phyloP scores from a whole-genome alignment of 768 basidiomycete species.

The Floccularia luteovirens region DNA sequence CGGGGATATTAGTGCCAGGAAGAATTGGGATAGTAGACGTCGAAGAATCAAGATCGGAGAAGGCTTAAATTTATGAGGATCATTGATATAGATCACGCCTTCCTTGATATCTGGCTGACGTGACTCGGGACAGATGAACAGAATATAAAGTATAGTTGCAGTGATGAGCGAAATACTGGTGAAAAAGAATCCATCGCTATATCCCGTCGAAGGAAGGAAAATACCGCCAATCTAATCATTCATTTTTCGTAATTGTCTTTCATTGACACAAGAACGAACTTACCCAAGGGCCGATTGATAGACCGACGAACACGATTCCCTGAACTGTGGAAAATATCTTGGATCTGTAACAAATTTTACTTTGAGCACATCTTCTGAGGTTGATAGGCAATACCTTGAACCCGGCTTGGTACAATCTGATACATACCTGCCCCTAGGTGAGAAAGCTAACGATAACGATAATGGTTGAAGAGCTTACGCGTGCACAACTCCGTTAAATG shows the following conservation, averaged over 20 bases:
- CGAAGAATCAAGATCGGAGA: slow-evolving; percentile 20
- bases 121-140: slow-evolving; percentile 50
- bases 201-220: slow-evolving; percentile 53
- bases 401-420: slow-evolving; percentile 46
- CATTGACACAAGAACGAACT: slow-evolving; percentile 15
- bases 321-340: slow-evolving; percentile 57
- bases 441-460: slow-evolving; percentile 12
- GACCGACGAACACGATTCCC: slow-evolving; percentile 71
- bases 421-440: slow-evolving; percentile 30
- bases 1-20: slow-evolving; percentile 49
- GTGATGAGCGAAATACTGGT: slow-evolving; percentile 31
- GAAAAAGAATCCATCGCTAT: slow-evolving; percentile 41
- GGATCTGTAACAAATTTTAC: slow-evolving; percentile 21
- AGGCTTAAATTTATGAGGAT: slow-evolving; percentile 18
- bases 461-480: slow-evolving; percentile 46
- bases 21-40: slow-evolving; percentile 17
- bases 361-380: neutral
- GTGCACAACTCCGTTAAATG: slow-evolving; percentile 62
- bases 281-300: slow-evolving; percentile 74
- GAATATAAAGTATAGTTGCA: slow-evolving; percentile 27
- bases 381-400: slow-evolving; percentile 23
- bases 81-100: slow-evolving; percentile 11
- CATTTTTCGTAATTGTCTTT: slow-evolving; percentile 5
- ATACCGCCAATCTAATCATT: slow-evolving; percentile 37
- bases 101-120: slow-evolving; percentile 18